Conservation (phyloP, 2,329 filamentous ascomycete species). For the Furcasterigmium sp. region DNA sequence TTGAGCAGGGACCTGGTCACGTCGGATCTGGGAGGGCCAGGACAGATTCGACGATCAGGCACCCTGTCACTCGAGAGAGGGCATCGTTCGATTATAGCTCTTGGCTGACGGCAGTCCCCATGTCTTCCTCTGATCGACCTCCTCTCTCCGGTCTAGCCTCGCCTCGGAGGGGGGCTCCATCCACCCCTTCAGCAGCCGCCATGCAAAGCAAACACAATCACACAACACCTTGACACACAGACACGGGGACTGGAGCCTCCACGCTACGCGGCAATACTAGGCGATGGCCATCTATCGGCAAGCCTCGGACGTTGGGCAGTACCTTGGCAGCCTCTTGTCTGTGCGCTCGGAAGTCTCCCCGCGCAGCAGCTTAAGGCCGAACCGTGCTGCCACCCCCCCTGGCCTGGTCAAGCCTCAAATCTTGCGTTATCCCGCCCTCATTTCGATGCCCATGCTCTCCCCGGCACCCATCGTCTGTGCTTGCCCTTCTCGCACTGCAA, state of each 20-base stretch:
- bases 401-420: conserved; percentile 6
- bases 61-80: background rate
- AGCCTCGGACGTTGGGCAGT: too few species aligned
- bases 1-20: background rate
- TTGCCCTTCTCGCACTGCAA: background rate
- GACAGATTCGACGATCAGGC: background rate
- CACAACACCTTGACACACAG: conserved; percentile 1
- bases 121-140: background rate
- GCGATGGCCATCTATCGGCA: background rate
- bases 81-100: conserved; percentile 2
- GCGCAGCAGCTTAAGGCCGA: conserved; percentile 1
- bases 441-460: conserved; percentile 2
- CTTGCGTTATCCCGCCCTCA: conserved; percentile 4
- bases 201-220: background rate
- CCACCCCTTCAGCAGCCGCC: too few species aligned
- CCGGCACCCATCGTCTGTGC: background rate
- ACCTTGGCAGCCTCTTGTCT: background rate
- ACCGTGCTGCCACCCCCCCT: background rate
- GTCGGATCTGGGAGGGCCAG: background rate
- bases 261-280: background rate
- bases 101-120: conserved; percentile 3
- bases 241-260: too few species aligned
- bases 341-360: conserved; percentile 5
- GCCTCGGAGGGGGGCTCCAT: conserved; percentile 1
- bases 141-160: conserved; percentile 1